Percentiles rank a stretch among this genome's conserved stretches.
These are phyloP conservation scores for Monilinia aucupariae DNA, from an alignment of 2,329 filamentous ascomycete species.

Conservation along the genomic window DNA sequence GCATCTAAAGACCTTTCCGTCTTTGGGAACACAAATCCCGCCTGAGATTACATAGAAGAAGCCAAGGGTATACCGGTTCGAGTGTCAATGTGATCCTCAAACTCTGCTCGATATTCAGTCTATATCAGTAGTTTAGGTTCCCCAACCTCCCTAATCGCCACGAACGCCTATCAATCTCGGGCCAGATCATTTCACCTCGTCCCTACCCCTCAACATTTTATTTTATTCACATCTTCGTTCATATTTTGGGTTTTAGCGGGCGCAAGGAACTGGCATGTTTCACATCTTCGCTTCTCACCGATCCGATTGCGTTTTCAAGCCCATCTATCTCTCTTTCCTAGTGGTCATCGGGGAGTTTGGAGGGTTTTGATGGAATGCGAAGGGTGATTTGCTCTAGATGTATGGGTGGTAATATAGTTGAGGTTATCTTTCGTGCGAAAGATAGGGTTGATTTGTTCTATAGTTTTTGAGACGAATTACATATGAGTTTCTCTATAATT, in stretches of 20 bases:
- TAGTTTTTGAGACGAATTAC: background rate
- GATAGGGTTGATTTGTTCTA: slow-evolving; percentile 7
- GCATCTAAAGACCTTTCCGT: slow-evolving; percentile 54
- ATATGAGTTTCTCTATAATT: background rate
- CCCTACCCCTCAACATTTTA: background rate
- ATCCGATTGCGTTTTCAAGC: slow-evolving; percentile 4
- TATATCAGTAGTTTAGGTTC: background rate
- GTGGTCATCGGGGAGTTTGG: background rate
- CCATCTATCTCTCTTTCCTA: slow-evolving; percentile 9
- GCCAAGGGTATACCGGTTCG: background rate
- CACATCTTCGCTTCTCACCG: background rate
- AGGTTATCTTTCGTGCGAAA: slow-evolving; percentile 7
- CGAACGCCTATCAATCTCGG: background rate
- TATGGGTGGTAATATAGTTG: slow-evolving; percentile 8
- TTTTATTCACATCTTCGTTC: slow-evolving; percentile 1
- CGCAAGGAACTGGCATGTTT: slow-evolving; percentile 9
- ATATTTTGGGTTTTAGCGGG: slow-evolving; percentile 1
- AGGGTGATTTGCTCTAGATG: background rate
- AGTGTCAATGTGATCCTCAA: background rate
- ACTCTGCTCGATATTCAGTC: background rate
- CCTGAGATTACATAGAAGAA: background rate
- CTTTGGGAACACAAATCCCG: background rate
- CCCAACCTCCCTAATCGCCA: background rate
- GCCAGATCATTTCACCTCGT: background rate
- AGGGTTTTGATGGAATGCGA: slow-evolving; percentile 5